These are phyloP conservation scores for Aspergillus panamensis DNA, from an alignment of 495 filamentous ascomycete genomes.

Conservation along the genomic window DNA sequence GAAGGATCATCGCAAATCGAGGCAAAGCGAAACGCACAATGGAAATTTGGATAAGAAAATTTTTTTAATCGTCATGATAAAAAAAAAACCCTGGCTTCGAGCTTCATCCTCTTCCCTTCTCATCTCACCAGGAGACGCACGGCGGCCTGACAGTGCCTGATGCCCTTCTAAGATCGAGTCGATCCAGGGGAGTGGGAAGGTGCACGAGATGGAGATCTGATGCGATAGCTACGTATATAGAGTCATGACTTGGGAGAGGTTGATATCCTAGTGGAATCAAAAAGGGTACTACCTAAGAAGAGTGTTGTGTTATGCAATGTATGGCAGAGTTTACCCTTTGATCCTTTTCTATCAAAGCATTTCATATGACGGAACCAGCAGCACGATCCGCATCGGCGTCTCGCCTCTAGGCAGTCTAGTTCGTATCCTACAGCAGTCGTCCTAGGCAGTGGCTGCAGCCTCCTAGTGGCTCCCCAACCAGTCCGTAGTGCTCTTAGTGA, in stretches of 20 bases:
- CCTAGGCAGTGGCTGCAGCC: no score
- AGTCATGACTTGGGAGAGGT: no score
- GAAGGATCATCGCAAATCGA: no score
- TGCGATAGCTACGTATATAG: background rate
- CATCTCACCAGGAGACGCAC: constrained; percentile 23
- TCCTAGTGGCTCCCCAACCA: no score
- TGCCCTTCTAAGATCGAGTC: background rate
- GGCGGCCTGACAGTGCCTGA: constrained; percentile 35
- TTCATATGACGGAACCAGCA: background rate
- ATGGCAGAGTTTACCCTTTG: no score
- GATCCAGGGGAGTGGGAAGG: background rate
- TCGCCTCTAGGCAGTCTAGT: background rate
- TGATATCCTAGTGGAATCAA: no score
- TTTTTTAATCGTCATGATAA: no score
- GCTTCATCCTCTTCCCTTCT: constrained; percentile 8
- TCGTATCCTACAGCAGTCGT: background rate
- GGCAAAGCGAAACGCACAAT: constrained; percentile 12
- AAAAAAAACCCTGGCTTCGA: background rate
- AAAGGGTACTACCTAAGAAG: no score
- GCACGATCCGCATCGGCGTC: background rate
- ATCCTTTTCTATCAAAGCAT: no score
- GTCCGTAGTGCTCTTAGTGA: background rate
- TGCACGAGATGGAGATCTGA: background rate
- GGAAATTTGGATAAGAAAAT: background rate
- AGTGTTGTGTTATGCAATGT: no score